Conservation (phyloP, 2,329 filamentous ascomycete species). For the Monilinia fructicola region DNA sequence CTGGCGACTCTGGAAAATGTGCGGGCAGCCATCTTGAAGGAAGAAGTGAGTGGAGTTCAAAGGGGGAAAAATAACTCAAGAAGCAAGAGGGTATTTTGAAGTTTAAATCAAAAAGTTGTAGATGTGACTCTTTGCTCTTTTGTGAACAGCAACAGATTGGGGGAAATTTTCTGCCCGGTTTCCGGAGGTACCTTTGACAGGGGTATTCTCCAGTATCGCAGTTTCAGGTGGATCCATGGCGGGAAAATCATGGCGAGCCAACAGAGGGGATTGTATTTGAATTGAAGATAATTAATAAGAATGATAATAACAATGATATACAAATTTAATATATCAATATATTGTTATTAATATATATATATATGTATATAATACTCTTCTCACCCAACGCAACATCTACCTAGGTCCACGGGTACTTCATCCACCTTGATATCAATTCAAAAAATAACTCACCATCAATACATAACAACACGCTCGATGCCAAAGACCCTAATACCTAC, state of each 20-base stretch:
- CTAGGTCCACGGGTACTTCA: too few species aligned
- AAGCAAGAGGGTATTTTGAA: conserved; percentile 20
- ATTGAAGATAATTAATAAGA: too few species aligned
- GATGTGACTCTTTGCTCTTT: conserved; percentile 18
- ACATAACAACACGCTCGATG: too few species aligned
- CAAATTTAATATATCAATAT: too few species aligned
- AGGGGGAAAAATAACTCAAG: conserved; percentile 10
- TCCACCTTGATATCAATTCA: too few species aligned
- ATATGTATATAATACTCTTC: too few species aligned
- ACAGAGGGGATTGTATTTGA: neutral
- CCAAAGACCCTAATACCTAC: too few species aligned
- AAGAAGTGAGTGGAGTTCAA: conserved; percentile 30
- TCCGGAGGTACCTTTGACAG: conserved; percentile 15
- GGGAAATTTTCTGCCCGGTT: conserved; percentile 21
- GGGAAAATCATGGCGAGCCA: conserved; percentile 6
- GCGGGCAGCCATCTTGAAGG: conserved; percentile 70
- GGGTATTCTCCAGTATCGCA: conserved; percentile 20
- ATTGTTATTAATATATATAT: too few species aligned
- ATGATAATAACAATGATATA: too few species aligned
- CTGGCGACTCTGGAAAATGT: conserved; percentile 68
- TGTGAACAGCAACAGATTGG: conserved; percentile 1
- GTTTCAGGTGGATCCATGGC: neutral
- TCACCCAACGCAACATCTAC: too few species aligned
- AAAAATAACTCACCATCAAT: too few species aligned
- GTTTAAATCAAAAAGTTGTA: conserved; percentile 21